These are phyloP conservation scores for Alisma plantagoaquatica DNA, from an alignment of 106 monocot genomes.

Conservation along the genomic window DNA sequence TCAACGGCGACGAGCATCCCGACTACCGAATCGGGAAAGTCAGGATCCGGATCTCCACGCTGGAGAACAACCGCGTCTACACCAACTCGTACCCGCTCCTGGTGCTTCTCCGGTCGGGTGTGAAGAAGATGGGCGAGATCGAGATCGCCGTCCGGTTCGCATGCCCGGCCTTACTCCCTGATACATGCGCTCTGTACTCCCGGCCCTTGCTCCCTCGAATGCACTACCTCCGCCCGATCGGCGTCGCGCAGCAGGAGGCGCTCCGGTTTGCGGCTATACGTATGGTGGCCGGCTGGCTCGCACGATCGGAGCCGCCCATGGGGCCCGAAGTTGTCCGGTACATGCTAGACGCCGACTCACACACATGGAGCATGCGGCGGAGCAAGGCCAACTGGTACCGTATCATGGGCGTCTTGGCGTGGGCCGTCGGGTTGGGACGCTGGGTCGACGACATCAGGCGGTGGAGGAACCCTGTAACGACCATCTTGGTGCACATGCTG, in stretches of 20 bases:
- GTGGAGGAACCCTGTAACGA: slow-evolving; percentile 77
- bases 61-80: slow-evolving; percentile 92
- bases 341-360: slow-evolving; percentile 79
- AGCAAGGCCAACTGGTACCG: slow-evolving; percentile 92
- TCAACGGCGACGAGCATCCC: slow-evolving; percentile 35
- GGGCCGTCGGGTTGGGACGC: slow-evolving; percentile 54
- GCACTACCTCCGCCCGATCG: slow-evolving; percentile 92
- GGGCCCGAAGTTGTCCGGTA: slow-evolving; percentile 84
- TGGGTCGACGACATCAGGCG: slow-evolving; percentile 67
- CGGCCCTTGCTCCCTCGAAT: slow-evolving; percentile 78
- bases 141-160: slow-evolving; percentile 78
- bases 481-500: slow-evolving; percentile 70
- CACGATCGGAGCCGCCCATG: slow-evolving; percentile 72
- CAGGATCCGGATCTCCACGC: slow-evolving; percentile 75
- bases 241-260: slow-evolving; percentile 82
- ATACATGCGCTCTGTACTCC: slow-evolving; percentile 67
- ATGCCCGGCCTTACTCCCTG: slow-evolving; percentile 55
- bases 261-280: slow-evolving; percentile 64
- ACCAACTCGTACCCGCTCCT: slow-evolving; percentile 72
- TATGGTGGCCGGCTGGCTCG: slow-evolving; percentile 63
- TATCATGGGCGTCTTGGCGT: slow-evolving; percentile 77
- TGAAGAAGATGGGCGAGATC: slow-evolving; percentile 97
- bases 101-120: slow-evolving; percentile 57
- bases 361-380: slow-evolving; percentile 79
- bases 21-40: slow-evolving; percentile 93